These are phyloP conservation scores for Parietaria judaica DNA, from an alignment of 306 rosid species.

Conservation along the genomic window DNA sequence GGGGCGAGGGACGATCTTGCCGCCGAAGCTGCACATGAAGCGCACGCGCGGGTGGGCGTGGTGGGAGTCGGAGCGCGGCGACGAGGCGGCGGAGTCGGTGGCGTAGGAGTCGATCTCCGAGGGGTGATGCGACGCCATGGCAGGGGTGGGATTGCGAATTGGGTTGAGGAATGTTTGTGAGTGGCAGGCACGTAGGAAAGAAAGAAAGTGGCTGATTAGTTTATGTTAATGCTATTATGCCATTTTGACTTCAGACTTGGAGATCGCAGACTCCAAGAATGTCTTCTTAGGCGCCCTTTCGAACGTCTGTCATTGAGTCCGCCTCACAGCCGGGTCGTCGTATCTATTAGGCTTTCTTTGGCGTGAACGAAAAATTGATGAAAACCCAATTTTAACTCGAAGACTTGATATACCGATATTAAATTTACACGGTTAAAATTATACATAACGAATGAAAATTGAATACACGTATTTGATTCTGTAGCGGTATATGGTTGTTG, in stretches of 20 bases:
- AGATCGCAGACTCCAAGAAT: background rate
- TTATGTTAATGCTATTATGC: too few species aligned
- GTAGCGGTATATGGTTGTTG: too few species aligned
- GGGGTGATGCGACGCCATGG: slow-evolving; percentile 47
- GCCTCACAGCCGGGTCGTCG: background rate
- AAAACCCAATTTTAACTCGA: too few species aligned
- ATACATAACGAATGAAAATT: too few species aligned
- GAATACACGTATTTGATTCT: too few species aligned
- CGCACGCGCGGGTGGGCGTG: slow-evolving; percentile 46
- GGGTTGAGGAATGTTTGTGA: background rate
- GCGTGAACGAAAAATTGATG: too few species aligned
- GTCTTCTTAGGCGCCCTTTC: background rate
- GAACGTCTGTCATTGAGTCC: background rate
- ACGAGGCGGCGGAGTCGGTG: slow-evolving; percentile 59
- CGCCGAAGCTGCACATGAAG: slow-evolving; percentile 98
- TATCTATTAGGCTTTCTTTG: background rate
- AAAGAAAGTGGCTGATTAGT: background rate
- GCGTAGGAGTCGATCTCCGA: slow-evolving; percentile 43
- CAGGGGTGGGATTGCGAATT: background rate
- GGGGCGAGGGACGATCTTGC: slow-evolving; percentile 81
- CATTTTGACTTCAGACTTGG: background rate
- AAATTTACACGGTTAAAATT: too few species aligned
- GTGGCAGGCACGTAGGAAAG: background rate
- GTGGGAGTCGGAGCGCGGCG: slow-evolving; percentile 64
- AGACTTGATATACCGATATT: too few species aligned